A percentile compares a stretch with the other conserved stretches of the same genome.
These are phyloP conservation scores for Heterobasidion occidentale DNA, from an alignment of 1,284 basidiomycete species.

Conservation along the genomic window DNA sequence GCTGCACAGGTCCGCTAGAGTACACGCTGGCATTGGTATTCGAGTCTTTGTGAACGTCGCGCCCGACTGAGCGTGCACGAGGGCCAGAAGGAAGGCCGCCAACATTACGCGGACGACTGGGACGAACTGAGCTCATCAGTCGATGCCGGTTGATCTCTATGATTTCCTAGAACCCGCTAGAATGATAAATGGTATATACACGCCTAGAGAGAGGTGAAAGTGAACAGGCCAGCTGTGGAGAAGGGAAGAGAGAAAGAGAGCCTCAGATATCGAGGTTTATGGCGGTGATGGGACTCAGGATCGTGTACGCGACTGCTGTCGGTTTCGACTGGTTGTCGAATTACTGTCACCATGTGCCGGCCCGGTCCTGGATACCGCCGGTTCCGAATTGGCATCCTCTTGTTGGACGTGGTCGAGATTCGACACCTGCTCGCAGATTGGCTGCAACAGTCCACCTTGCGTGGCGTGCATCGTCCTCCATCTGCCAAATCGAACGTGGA, in stretches of 20 bases:
- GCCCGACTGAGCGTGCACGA: constrained; percentile 13
- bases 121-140: constrained; percentile 7
- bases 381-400: background rate
- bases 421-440: no score
- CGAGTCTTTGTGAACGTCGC: constrained; percentile 3
- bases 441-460: no score
- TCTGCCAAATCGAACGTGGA: no score
- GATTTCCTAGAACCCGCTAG: constrained; percentile 1
- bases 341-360: background rate
- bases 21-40: background rate
- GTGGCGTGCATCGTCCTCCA: no score
- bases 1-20: constrained; percentile 7
- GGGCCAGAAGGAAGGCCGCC: constrained; percentile 10
- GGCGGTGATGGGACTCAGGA: background rate
- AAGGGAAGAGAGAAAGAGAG: constrained; percentile 11
- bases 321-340: background rate
- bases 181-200: background rate
- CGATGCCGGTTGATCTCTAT: background rate
- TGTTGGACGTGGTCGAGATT: no score
- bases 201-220: background rate
- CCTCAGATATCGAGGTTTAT: constrained; percentile 1
- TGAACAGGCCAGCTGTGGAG: constrained; percentile 19
- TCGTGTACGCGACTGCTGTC: background rate
- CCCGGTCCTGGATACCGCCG: background rate
- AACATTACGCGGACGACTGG: constrained; percentile 1